Base-by-base conservation (phyloP, 495 filamentous ascomycete genomes). In the Penicillium nucicola region DNA sequence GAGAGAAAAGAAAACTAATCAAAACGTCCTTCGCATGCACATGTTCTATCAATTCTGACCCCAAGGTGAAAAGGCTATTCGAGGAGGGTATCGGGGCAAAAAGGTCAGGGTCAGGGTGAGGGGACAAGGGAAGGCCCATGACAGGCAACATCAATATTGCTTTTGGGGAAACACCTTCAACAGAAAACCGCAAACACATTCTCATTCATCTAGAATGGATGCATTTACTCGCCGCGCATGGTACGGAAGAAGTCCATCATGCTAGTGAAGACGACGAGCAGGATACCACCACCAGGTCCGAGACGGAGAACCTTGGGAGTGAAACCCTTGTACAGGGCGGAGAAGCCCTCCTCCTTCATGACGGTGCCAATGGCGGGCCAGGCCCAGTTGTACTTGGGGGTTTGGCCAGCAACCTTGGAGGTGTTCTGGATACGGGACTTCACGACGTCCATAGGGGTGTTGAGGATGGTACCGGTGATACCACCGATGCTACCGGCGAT, bases 321-420 rank as follows among this genome's bases (percentile, higher is more conserved):
- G 78, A 98, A 98, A 5, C 93, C 93, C 80, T 98, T 98, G 76
- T 98, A 98, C 40, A 98, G 76, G 11, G 93, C 93, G 13, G 67
- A 74, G 62, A 96, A 93, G 10, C 93, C 93, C 65, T 98, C 93
- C 75, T 98, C 93, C 73, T 81, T 90, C 71, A 89, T 84, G 38
- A 98, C 89, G 14, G 87, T 89, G 14, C 77, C 86, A 14, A 96
- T 74, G 35, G 88, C 84, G 30, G 89, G 88, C 79, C 84, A 95
- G 13, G 93, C 95, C 93, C 93, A 98, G 77, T 96, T 96, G 74
- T 98, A 98, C 79, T 97, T 98, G 55, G 86, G 88, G 15, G 81
- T 70, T 42, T 80, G 73, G 14, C 93, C 95, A 37, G 87, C 66
- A 17, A 96, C 75, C 71, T 87, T 91, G 58, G 87, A 76, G 44